Evolutionary conservation across 2,329 filamentous ascomycete genomes (phyloP).

Genomic region (Pyrenophora tritici-repentis): DNA sequence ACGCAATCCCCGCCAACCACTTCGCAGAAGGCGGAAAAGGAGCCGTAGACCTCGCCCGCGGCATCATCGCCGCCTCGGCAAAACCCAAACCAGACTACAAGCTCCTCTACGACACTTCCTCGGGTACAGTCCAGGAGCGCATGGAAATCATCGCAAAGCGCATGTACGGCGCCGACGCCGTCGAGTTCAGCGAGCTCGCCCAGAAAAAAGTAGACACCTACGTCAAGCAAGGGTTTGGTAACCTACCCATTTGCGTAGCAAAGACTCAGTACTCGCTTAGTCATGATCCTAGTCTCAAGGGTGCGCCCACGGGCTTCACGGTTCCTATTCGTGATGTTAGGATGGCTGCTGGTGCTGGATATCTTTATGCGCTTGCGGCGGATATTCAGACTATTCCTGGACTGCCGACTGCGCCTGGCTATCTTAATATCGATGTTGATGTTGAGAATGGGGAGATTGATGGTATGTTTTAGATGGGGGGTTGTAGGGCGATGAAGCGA

Average conservation of each 20-base stretch:
- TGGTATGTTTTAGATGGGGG: conserved; percentile 75
- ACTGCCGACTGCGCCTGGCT: conserved; percentile 90
- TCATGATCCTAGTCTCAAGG: conserved; percentile 92
- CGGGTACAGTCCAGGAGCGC: conserved; percentile 76
- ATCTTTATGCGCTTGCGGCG: conserved; percentile 83
- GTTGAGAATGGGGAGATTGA: conserved; percentile 59
- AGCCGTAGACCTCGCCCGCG: conserved; percentile 84
- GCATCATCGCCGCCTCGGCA: conserved; percentile 79
- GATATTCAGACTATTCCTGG: conserved; percentile 99
- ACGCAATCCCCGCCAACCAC: conserved; percentile 92
- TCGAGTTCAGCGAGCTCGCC: conserved; percentile 92
- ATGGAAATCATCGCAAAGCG: conserved; percentile 88
- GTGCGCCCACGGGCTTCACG: conserved; percentile 90
- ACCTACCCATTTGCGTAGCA: conserved; percentile 93
- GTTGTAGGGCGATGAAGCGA: not conserved
- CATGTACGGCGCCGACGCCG: conserved; percentile 90
- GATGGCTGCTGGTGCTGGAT: conserved; percentile 87
- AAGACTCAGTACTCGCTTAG: conserved; percentile 98
- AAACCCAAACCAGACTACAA: conserved; percentile 79
- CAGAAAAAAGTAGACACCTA: conserved; percentile 97
- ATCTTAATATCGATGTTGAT: conserved; percentile 84
- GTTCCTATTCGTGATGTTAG: conserved; percentile 93
- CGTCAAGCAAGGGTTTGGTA: conserved; percentile 86
- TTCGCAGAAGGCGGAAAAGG: conserved; percentile 95
- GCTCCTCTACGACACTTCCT: conserved; percentile 78